Conservation (phyloP, 2,329 filamentous ascomycete species). For the Alternaria brassicicola region DNA sequence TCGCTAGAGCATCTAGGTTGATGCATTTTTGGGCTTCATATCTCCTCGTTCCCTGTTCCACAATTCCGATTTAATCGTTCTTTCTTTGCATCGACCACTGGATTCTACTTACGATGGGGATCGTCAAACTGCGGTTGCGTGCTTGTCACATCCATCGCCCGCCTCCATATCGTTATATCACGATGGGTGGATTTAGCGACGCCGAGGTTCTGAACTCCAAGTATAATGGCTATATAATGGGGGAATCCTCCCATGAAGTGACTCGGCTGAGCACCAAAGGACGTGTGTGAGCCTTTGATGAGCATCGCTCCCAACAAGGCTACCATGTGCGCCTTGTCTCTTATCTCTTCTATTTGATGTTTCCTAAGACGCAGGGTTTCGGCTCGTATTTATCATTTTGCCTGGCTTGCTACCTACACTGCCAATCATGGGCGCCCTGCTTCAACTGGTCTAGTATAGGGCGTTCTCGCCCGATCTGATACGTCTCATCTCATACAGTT, state of each 20-base stretch:
- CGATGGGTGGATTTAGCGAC: neutral
- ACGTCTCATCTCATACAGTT: neutral
- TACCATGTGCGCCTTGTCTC: neutral
- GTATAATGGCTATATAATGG: neutral
- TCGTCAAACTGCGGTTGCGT: neutral
- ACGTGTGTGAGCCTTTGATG: neutral
- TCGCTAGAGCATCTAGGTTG: neutral
- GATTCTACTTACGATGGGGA: neutral
- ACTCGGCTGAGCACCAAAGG: neutral
- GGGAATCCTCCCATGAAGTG: neutral
- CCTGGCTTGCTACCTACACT: neutral
- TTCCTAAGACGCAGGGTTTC: rapidly evolving
- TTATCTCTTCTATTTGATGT: neutral
- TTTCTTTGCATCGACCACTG: neutral
- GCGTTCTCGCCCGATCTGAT: neutral
- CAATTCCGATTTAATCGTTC: neutral
- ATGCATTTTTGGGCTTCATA: neutral
- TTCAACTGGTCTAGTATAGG: neutral
- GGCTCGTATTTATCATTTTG: neutral
- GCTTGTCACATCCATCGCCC: neutral
- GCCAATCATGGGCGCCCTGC: neutral
- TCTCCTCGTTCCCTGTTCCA: too few relatives aligned
- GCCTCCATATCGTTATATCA: too few relatives aligned
- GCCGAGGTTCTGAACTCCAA: too few relatives aligned
- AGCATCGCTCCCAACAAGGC: neutral